Evolutionary conservation across 129 eudicot species (phyloP).

Genomic region (Heracleum sosnowskyi): DNA sequence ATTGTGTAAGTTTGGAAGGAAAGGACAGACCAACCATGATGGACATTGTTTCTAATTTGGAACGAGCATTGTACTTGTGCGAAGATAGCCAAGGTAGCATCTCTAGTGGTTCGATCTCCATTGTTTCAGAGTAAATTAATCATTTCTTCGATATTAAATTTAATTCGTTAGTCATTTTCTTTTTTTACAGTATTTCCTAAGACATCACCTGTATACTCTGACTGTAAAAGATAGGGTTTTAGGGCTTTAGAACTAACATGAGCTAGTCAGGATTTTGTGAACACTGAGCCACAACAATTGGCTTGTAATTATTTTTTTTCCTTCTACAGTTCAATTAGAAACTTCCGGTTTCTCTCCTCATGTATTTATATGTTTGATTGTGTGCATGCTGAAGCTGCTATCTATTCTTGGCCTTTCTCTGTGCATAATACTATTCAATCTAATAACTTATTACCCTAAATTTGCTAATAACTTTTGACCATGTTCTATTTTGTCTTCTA

Average conservation of each 20-base stretch:
- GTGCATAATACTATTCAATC: not conserved
- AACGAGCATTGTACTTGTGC: constrained; percentile 63
- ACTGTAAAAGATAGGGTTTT: constrained; percentile 23
- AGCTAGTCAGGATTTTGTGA: constrained; percentile 21
- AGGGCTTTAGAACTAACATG: constrained; percentile 13
- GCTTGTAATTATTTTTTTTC: not conserved
- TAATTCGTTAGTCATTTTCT: not conserved
- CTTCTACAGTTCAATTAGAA: not conserved
- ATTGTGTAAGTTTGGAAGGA: constrained; percentile 81
- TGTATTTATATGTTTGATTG: not conserved
- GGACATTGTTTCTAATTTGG: constrained; percentile 84
- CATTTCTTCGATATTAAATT: not conserved
- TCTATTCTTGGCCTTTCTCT: not conserved
- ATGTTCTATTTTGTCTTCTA: not conserved
- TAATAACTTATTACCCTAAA: not conserved
- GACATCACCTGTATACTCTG: constrained; percentile 20
- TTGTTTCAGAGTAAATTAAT: constrained; percentile 55
- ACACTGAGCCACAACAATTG: constrained; percentile 9
- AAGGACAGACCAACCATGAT: constrained; percentile 85
- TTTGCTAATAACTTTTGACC: not conserved
- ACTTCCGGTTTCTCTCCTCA: not conserved
- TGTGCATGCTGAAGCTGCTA: not conserved
- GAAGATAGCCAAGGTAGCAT: constrained; percentile 81
- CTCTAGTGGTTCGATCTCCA: constrained; percentile 65
- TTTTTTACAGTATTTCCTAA: not conserved